phyloP scores from a whole-genome alignment of 257 asterid species.

The Solanum bukasovii region DNA sequence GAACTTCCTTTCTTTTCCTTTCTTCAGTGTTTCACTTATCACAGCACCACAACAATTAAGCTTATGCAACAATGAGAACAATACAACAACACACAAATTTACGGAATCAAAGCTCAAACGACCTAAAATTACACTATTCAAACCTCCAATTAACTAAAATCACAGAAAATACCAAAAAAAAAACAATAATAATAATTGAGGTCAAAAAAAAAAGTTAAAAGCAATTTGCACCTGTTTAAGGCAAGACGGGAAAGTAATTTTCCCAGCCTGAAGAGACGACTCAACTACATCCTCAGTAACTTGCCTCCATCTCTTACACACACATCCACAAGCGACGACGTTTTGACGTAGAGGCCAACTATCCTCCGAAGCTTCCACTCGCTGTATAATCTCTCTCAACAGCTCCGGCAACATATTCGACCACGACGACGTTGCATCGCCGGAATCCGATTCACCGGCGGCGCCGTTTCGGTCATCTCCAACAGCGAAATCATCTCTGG shows the following conservation, averaged over 20 bases:
- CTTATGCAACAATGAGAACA: background rate
- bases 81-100: background rate
- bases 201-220: background rate
- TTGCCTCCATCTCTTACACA: constrained; percentile 85
- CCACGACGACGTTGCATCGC: constrained; percentile 34
- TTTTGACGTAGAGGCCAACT: constrained; percentile 75
- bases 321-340: constrained; percentile 89
- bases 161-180: background rate
- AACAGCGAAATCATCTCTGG: background rate
- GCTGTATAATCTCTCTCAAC: constrained; percentile 54
- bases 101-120: background rate
- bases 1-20: background rate
- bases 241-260: constrained; percentile 80
- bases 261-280: constrained; percentile 36
- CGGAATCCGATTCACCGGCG: constrained; percentile 15
- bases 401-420: constrained; percentile 78
- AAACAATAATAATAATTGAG: background rate
- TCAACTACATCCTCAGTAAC: constrained; percentile 65
- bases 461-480: constrained; percentile 14
- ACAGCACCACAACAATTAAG: background rate
- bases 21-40: background rate
- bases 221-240: constrained; percentile 55
- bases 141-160: background rate
- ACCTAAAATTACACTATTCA: background rate
- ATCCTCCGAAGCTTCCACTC: constrained; percentile 70